Percentiles rank a stretch among this genome's conserved stretches.
Conservation (phyloP, 768 basidiomycete genomes). For the Holtermanniella nyarrowii region DNA sequence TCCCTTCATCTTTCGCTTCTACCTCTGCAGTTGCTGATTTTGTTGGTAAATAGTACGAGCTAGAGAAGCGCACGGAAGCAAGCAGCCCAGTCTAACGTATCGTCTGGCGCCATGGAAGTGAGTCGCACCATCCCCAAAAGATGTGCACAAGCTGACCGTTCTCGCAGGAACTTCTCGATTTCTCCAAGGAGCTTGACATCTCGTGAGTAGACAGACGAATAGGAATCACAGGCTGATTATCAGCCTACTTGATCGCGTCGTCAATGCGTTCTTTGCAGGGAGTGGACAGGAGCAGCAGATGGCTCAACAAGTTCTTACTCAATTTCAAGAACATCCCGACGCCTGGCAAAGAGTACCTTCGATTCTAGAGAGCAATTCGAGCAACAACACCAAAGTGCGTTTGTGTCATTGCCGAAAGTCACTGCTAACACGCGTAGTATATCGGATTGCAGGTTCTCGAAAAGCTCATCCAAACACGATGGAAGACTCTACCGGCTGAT, state of each 20-base stretch:
- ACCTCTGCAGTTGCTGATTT: neutral
- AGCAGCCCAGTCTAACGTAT: neutral
- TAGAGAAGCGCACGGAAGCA: no score
- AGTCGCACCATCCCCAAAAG: conserved; percentile 1
- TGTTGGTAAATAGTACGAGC: conserved; percentile 2
- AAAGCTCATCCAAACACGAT: conserved; percentile 83
- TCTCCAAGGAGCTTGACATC: conserved; percentile 88
- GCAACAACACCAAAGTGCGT: conserved; percentile 63
- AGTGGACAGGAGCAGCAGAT: conserved; percentile 83
- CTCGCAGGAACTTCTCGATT: conserved; percentile 77
- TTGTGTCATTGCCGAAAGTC: neutral
- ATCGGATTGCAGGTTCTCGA: conserved; percentile 95
- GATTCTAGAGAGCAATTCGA: conserved; percentile 72
- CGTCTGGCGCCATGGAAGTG: conserved; percentile 23
- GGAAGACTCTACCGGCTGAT: conserved; percentile 90
- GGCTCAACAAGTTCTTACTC: conserved; percentile 87
- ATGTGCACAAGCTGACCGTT: conserved; percentile 2
- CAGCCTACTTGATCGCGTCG: conserved; percentile 78
- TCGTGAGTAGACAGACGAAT: conserved; percentile 26
- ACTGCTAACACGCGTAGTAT: conserved; percentile 50
- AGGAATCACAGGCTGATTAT: no score
- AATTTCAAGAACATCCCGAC: conserved; percentile 90
- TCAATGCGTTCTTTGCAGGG: conserved; percentile 81
- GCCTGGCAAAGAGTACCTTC: conserved; percentile 96
- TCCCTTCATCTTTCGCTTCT: neutral